Base-by-base conservation (phyloP, 139 green algal genomes). In the Trebouxia sp. region DNA sequence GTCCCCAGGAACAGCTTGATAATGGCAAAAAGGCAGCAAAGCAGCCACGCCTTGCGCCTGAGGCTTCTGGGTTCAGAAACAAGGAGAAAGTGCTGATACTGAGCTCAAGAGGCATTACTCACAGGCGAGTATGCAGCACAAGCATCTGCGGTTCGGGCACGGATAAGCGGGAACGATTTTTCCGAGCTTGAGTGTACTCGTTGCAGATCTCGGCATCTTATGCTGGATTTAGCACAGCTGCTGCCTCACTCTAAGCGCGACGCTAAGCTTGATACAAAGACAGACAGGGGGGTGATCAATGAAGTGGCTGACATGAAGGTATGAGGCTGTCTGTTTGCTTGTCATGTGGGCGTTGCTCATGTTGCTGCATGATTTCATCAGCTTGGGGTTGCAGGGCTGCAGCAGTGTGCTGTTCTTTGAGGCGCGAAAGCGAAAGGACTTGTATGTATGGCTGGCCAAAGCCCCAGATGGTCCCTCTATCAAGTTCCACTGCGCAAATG, bases 361-460 rank as follows among this genome's bases (percentile, higher is more conserved):
- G 8, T 11, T 35, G 0, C 48, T 50, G 28, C 45, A 48, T n/a
- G 39, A n/a, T 30, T 9, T 28, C 35, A 43, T 15, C 14, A 48
- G 9, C 17, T 42, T 45, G 0, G 41, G 55, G 35, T 72, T 85
- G 35, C 87, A 95, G 89, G 88, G 87, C n/a, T 99, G 96, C 86
- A 94, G 77, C 56, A 91, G 72, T 9, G 92, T 92, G 22, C 74
- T 98, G 72, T 98, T 98, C 84, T 99, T 99, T 87, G 96, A 99
- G 88, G 85, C 89, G 1, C 91, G 96, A 66, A 99, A 99, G 88
- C 85, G 88, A 51, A 92, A 96, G 87, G 97, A 99, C 88, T 90
- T 98, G 47, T 99, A 99, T 86, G 39, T 99, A 42, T 99, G 97
- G 97, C 69, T 97, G 32, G 85, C 93, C 41, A 99, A 98, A 91